Evolutionary conservation across 768 basidiomycete species (phyloP).

Genomic region (Trametes sanguinea): DNA sequence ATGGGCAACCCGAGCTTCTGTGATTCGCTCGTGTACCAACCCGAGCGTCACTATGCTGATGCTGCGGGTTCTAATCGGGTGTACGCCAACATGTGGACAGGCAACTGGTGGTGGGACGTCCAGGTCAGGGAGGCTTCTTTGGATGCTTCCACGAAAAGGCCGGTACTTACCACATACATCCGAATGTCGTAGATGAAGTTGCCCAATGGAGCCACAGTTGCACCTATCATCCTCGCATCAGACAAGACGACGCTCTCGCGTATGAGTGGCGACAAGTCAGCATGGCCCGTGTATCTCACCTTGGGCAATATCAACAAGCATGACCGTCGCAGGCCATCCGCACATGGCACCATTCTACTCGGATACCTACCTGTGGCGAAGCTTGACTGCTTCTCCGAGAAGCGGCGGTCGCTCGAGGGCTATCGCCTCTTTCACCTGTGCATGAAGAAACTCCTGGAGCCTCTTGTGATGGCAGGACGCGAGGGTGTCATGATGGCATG

Average conservation of each 20-base stretch:
- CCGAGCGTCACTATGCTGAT: slow-evolving; percentile 39
- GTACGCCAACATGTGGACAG: slow-evolving; percentile 46
- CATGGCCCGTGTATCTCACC: slow-evolving; percentile 37
- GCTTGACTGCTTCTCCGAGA: slow-evolving; percentile 29
- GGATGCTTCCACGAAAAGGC: not conserved
- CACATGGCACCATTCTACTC: slow-evolving; percentile 26
- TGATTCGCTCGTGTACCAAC: slow-evolving; percentile 33
- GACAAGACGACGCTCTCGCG: slow-evolving; percentile 35
- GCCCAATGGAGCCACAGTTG: slow-evolving; percentile 31
- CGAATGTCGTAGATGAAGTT: slow-evolving; percentile 11
- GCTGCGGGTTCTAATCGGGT: slow-evolving; percentile 27
- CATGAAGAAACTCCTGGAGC: too few relatives aligned
- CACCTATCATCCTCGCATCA: slow-evolving; percentile 33
- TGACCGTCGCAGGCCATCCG: slow-evolving; percentile 24
- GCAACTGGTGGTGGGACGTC: slow-evolving; percentile 51
- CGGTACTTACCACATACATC: not conserved
- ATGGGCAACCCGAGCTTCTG: slow-evolving; percentile 38
- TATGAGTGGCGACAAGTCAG: slow-evolving; percentile 32
- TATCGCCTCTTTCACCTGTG: slow-evolving; percentile 3
- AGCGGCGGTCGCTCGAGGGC: slow-evolving; percentile 9
- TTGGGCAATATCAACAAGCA: slow-evolving; percentile 35
- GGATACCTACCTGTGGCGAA: slow-evolving; percentile 37
- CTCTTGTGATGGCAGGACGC: too few relatives aligned
- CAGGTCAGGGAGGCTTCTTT: slow-evolving; percentile 39
- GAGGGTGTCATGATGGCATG: too few relatives aligned